Base-by-base conservation (phyloP, 2,329 filamentous ascomycete species). In the Beauveria caledonica region DNA sequence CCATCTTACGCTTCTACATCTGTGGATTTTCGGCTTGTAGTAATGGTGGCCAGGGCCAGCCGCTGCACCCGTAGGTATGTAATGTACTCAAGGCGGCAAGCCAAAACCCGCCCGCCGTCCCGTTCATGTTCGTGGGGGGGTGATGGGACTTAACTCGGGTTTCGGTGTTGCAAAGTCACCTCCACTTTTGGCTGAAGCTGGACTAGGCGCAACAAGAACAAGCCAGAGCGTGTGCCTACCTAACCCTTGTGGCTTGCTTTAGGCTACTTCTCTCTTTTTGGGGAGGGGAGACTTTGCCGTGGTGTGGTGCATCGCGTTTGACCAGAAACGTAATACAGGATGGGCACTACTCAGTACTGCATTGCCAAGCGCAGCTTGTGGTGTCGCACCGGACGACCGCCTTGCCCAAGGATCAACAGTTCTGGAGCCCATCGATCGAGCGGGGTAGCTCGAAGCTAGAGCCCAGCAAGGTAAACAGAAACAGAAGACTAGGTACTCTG, bases 101-200 rank as follows among this genome's bases (percentile, higher is more conserved):
- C 29, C 5, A 5, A 23, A 33, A 33, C 29, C 29, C 29, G 29
- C 29, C 29, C 29, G 29, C 10, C 29, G 29, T 10, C 9, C 11
- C 33, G 21, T 46, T 46, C 15, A 11, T 17, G n/a, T 6, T 6
- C 29, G 33, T 39, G n/a, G 9, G 27, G 27, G 33, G 50, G 25
- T 53, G 36, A 52, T 58, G 59, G 62, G 50, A 51, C 7, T 33
- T 52, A 64, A 58, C 60, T 65, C 64, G 64, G 64, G 11, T n/a
- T 65, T 65, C 64, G 64, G 64, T 21, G 56, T 64, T 62, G 58
- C 40, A 17, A 13, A 15, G 2, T 62, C 63, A 10, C 68, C 3
- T 67, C 68, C 52, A 69, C 66, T 57, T 15, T 36, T 2, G 33
- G 33, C 33, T 36, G 13, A 15, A 68, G 64, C 29, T 68, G 68